These are phyloP conservation scores for Rhynchosporium agropyri DNA, from an alignment of 2,329 filamentous ascomycete genomes.

Conservation along the genomic window DNA sequence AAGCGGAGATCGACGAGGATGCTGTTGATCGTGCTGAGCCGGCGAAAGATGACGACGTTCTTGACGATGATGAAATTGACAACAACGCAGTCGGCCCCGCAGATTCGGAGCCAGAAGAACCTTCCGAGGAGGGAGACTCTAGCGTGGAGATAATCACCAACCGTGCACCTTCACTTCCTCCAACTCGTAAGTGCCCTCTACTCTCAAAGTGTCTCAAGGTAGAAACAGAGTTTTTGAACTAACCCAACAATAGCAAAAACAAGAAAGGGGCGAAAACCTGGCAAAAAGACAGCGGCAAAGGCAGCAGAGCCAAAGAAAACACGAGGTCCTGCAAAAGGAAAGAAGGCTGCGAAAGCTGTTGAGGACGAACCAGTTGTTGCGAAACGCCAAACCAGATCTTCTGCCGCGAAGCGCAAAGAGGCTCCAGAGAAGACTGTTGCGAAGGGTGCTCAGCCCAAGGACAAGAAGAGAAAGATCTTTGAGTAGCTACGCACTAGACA, in stretches of 20 bases:
- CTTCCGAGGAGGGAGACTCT: not conserved
- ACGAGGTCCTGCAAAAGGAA: not conserved
- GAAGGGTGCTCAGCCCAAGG: not conserved
- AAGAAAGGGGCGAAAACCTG: no score
- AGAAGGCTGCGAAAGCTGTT: not conserved
- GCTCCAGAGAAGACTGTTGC: not conserved
- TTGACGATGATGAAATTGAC: no score
- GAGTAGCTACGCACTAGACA: no score
- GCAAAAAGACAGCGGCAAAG: not conserved
- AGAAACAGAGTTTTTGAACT: not conserved
- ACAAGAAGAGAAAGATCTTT: not conserved
- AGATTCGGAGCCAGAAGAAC: not conserved
- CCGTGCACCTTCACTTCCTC: no score
- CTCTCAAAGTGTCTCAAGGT: no score
- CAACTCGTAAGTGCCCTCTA: no score
- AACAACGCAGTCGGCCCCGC: no score
- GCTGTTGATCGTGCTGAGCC: not conserved
- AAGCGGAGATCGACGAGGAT: not conserved
- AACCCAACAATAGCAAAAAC: not conserved
- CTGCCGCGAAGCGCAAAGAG: not conserved
- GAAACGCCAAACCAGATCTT: not conserved
- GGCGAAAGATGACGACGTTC: no score
- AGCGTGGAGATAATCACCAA: slow-evolving; percentile 6
- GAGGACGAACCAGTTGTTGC: not conserved
- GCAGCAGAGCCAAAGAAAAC: no score